Base-by-base conservation (phyloP, 257 asterid species). In the Solanum sitiens region DNA sequence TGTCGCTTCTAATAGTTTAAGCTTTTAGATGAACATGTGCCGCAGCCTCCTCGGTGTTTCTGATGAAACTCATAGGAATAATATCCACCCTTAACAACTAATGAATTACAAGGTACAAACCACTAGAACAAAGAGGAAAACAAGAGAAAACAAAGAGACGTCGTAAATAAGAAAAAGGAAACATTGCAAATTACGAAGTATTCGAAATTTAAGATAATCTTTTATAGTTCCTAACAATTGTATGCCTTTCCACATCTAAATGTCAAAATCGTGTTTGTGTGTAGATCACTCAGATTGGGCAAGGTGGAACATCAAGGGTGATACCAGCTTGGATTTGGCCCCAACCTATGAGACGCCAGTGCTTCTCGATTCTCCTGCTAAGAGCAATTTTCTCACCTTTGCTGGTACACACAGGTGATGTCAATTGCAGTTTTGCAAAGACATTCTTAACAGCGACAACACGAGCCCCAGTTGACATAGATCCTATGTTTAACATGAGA, bases 311-410 rank as follows among this genome's bases (percentile, higher is more conserved):
- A 2, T 97, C 98, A 11, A 97, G 96, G 85, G 98, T 97, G 74
- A 89, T 94, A 27, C 99, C 99, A 42, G 98, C 99, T 88, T 94
- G 98, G 76, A 97, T 97, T 80, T 93, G 95, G 77, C 99, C 99
- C 99, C 99, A 97, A 11, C 99, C 99, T 21, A 97, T 97, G 65
- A 97, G 95, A 86, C 99, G 99, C 99, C 99, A 97, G 77, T 97
- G 99, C 96, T 98, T 95, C 88, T 97, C 99, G 8, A 97, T 96
- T 83, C 99, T 92, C 14, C 99, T 89, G 90, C 99, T 97, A 50
- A 97, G 92, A 1, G 99, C 99, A 40, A 95, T 94, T 33, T 95
- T 97, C 90, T 97, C 99, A 3, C 98, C 98, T 87, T 92, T 93
- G 92, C 99, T 95, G 70, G 99, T 97, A 93, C 99, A 97, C 86